Percentiles rank a stretch among this genome's conserved stretches.
Conservation (phyloP, 2,329 filamentous ascomycete species). For the Pseudogymnoascus sp. region DNA sequence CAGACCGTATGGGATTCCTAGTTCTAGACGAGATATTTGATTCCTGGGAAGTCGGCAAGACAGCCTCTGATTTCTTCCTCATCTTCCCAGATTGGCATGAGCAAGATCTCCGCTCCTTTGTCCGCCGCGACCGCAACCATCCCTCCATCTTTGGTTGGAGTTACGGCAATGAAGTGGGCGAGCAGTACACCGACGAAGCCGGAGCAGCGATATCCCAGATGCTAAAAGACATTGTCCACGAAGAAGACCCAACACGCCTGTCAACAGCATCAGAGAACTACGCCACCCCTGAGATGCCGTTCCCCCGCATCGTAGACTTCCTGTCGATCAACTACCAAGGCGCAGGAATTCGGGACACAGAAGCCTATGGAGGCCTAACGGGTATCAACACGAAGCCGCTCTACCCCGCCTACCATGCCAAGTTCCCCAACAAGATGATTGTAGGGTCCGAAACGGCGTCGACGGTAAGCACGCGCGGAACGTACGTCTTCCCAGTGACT, state of each 20-base stretch:
- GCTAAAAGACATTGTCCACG: slow-evolving; percentile 36
- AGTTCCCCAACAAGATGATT: slow-evolving; percentile 42
- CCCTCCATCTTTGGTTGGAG: slow-evolving; percentile 46
- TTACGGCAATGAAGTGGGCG: slow-evolving; percentile 46
- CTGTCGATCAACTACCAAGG: slow-evolving; percentile 50
- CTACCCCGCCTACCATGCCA: slow-evolving; percentile 38
- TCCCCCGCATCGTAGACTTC: slow-evolving; percentile 39
- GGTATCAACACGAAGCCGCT: slow-evolving; percentile 21
- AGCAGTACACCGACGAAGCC: slow-evolving; percentile 34
- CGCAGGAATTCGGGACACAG: slow-evolving; percentile 32
- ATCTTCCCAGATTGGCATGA: slow-evolving; percentile 48
- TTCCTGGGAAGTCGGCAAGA: slow-evolving; percentile 40
- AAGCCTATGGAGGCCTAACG: slow-evolving; percentile 22
- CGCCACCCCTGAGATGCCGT: slow-evolving; percentile 34
- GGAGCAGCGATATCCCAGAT: slow-evolving; percentile 28
- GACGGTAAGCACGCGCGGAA: slow-evolving; percentile 42
- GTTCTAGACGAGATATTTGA: slow-evolving; percentile 50
- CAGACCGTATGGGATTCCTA: slow-evolving; percentile 43
- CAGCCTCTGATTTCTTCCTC: slow-evolving; percentile 41
- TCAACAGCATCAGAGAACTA: slow-evolving; percentile 41
- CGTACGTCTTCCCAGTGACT: slow-evolving; percentile 46
- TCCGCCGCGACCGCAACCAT: slow-evolving; percentile 48
- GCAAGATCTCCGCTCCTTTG: slow-evolving; percentile 41
- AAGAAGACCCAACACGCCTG: slow-evolving; percentile 42
- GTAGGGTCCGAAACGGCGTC: slow-evolving; percentile 38